These are phyloP conservation scores for Westerdykella aurantiaca DNA, from an alignment of 2,329 filamentous ascomycete species.

Conservation along the genomic window DNA sequence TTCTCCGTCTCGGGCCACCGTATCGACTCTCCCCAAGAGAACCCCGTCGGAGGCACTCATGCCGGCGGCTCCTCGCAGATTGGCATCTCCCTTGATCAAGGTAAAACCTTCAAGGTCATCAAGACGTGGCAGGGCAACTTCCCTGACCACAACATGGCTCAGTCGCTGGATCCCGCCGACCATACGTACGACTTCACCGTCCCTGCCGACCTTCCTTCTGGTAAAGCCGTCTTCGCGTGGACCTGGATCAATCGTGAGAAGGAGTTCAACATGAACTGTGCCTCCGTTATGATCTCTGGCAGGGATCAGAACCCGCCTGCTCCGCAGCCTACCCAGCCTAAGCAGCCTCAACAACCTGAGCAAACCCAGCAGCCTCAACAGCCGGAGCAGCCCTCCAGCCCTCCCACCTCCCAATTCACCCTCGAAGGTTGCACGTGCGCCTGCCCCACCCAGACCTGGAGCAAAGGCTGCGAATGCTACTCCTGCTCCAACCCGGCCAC, in stretches of 20 bases:
- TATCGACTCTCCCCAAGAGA: constrained; percentile 15
- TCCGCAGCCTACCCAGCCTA: background rate
- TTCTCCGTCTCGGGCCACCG: constrained; percentile 33
- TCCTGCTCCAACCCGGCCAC: constrained; percentile 12
- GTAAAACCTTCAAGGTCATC: constrained; percentile 42
- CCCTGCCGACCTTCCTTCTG: constrained; percentile 39
- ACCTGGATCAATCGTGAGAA: constrained; percentile 46
- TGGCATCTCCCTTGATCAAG: constrained; percentile 41
- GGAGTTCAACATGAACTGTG: constrained; percentile 44
- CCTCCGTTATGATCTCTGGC: constrained; percentile 39
- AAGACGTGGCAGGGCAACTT: constrained; percentile 46
- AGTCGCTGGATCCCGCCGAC: constrained; percentile 26
- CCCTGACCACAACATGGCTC: constrained; percentile 38
- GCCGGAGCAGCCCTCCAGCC: constrained; percentile 7
- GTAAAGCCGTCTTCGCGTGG: constrained; percentile 43
- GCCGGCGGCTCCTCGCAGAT: constrained; percentile 46
- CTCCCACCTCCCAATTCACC: constrained; percentile 13
- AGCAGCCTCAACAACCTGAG: constrained; percentile 2
- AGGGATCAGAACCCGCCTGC: constrained; percentile 8
- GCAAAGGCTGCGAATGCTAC: constrained; percentile 21
- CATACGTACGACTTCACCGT: constrained; percentile 45
- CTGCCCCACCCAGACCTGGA: constrained; percentile 19
- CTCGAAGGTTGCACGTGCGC: constrained; percentile 29
- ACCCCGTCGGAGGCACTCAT: constrained; percentile 38
- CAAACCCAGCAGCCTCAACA: constrained; percentile 1